These are phyloP conservation scores for Aegle marmelos DNA, from an alignment of 345 rosid genomes.

Conservation along the genomic window DNA sequence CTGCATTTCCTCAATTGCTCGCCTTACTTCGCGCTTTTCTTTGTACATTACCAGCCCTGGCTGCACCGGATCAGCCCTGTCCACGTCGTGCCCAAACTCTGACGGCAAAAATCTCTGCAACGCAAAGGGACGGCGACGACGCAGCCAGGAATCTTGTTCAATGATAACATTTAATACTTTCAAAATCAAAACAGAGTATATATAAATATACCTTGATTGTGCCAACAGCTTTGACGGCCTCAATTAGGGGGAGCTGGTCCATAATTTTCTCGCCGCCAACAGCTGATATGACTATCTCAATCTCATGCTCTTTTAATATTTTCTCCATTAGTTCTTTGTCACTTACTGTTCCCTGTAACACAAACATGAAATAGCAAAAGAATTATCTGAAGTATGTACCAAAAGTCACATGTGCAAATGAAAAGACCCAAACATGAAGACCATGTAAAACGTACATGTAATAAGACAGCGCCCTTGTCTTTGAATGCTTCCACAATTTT, in stretches of 20 bases:
- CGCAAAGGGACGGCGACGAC: too few relatives aligned
- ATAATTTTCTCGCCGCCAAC: constrained; percentile 34
- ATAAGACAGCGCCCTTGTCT: constrained; percentile 45
- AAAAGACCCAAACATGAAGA: neutral
- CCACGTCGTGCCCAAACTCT: constrained; percentile 74
- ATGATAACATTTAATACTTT: neutral
- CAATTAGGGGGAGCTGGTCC: constrained; percentile 44
- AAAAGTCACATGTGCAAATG: neutral
- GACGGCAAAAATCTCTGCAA: constrained; percentile 70
- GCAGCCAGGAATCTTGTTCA: neutral
- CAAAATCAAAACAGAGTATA: neutral
- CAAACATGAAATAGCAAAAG: neutral
- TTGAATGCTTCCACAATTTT: constrained; percentile 33
- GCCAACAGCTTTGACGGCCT: constrained; percentile 55
- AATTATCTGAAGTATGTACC: neutral
- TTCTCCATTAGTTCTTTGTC: constrained; percentile 48
- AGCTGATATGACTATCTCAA: constrained; percentile 59
- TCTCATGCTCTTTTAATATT: constrained; percentile 42
- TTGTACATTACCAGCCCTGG: constrained; percentile 55
- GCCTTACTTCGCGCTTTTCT: constrained; percentile 47
- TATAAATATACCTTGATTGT: constrained; percentile 45
- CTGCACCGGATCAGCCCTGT: constrained; percentile 59
- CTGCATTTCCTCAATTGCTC: constrained; percentile 33
- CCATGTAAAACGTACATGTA: constrained; percentile 23
- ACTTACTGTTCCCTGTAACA: constrained; percentile 37